Base-by-base conservation (phyloP, 2,329 filamentous ascomycete species). In the Aspergillus sp. region DNA sequence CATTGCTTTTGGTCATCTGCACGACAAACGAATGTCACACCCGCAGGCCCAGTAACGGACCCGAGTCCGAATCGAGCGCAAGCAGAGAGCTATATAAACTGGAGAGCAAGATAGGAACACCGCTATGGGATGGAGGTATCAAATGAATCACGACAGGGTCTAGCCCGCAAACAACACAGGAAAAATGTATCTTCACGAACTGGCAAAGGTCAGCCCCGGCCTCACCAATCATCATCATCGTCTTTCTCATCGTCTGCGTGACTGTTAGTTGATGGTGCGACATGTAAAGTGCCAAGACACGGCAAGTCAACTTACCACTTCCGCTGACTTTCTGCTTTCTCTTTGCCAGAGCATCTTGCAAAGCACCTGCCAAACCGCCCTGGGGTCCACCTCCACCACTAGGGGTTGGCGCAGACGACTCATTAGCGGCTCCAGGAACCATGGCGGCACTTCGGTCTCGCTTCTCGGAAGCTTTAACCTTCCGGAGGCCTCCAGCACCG, bases 241-340 rank as follows among this genome's bases (percentile, higher is more conserved):
- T 75, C 73, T 53, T 74, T 75, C 54, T 77, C 74, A 49, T 77
- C 74, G 65, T 77, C 74, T 77, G 52, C 43, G 50, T n/a, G 23
- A 11, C n/a, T 49, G 64, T 68, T 68, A 71, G 63, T 52, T 56
- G 31, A 29, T 29, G 25, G 11, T 29, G 11, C 25, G 7, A 29
- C 25, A 10, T 29, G 7, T 7, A 29, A 9, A 29, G 25, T 46
- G 14, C 9, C 17, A n/a, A 16, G 25, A 19, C 19, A 25, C 32
- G 5, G 29, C 52, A 49, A 47, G 9, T 48, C 48, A 13, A 87
- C 89, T 85, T 84, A 97, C 93, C 93, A 80, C 90, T 96, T 71
- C 89, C 88, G 75, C 89, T 90, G 70, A 97, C 93, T 80, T 96
- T 96, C 73, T 91, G 85, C 79, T 97, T 97, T 71, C 93, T 82